Percentiles rank a stretch among this genome's conserved stretches.
Conservation (phyloP, 2,329 filamentous ascomycete genomes). For the Scytalidium lignicola region DNA sequence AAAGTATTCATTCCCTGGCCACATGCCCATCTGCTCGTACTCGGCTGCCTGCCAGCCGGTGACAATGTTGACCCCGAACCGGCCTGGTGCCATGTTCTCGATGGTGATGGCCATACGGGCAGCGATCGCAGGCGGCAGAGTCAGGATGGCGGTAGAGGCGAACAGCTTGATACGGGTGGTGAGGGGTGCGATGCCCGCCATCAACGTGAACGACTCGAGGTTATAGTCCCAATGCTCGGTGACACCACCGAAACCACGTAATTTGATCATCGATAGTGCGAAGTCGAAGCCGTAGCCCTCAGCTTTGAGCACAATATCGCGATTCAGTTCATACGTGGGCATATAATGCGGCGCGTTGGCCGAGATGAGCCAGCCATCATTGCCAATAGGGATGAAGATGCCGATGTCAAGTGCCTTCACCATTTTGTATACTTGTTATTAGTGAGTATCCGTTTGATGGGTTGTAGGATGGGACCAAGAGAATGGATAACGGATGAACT, state of each 20-base stretch:
- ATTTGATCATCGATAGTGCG: conserved; percentile 29
- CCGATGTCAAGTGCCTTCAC: conserved; percentile 15
- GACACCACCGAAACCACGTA: conserved; percentile 28
- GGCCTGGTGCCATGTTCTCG: conserved; percentile 27
- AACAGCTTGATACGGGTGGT: conserved; percentile 28
- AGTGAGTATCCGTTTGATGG: too few relatives aligned
- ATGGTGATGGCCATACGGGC: conserved; percentile 29
- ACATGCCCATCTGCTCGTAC: conserved; percentile 29
- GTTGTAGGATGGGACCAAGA: too few relatives aligned
- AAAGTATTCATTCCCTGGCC: conserved; percentile 28
- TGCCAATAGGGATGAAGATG: conserved; percentile 27
- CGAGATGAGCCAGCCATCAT: conserved; percentile 31
- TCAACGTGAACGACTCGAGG: conserved; percentile 26
- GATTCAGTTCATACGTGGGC: conserved; percentile 28
- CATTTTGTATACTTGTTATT: too few relatives aligned
- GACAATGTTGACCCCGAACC: conserved; percentile 30
- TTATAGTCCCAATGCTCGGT: conserved; percentile 30
- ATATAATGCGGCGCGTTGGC: conserved; percentile 28
- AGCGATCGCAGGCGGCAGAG: conserved; percentile 25
- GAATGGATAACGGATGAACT: too few relatives aligned
- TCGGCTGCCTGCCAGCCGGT: conserved; percentile 31
- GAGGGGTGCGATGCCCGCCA: conserved; percentile 25
- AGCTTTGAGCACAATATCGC: conserved; percentile 19
- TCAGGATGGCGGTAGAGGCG: conserved; percentile 27
- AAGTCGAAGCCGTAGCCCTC: conserved; percentile 28